phyloP scores from a whole-genome alignment of 768 basidiomycete species.

The Mycena olivaceomarginata region DNA sequence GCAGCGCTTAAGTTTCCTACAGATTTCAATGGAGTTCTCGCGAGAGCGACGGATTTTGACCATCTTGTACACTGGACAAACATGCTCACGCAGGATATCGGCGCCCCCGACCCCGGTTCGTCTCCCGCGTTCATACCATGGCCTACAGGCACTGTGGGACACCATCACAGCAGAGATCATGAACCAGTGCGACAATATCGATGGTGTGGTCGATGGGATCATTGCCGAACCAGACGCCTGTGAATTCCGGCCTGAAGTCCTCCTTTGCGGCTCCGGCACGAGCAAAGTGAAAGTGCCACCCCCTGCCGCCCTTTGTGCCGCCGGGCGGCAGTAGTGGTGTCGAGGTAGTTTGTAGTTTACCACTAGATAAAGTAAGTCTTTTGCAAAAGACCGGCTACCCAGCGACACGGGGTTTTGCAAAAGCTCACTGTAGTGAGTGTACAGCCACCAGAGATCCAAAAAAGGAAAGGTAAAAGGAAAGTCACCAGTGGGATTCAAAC shows the following conservation, averaged over 20 bases:
- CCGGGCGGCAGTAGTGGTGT: no score
- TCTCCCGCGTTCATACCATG: conserved; percentile 44
- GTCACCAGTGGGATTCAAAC: no score
- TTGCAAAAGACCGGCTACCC: no score
- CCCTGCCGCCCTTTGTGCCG: no score
- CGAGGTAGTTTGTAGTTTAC: no score
- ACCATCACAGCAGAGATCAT: conserved; percentile 44
- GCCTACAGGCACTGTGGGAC: conserved; percentile 40
- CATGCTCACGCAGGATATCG: conserved; percentile 1
- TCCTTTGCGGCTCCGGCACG: conserved; percentile 40
- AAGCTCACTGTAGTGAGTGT: no score
- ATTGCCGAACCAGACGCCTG: conserved; percentile 50
- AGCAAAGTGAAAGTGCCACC: no score
- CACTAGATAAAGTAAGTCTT: no score
- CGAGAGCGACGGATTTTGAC: conserved; percentile 44
- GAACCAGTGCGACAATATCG: conserved; percentile 39
- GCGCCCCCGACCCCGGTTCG: conserved; percentile 28
- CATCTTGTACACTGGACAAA: conserved; percentile 19
- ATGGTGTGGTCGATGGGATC: conserved; percentile 49
- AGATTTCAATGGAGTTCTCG: conserved; percentile 53
- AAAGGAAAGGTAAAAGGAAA: no score
- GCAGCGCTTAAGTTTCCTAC: conserved; percentile 29
- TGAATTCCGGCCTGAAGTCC: conserved; percentile 44
- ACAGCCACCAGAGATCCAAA: no score
- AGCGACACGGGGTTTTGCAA: no score